These are phyloP conservation scores for Plasmodium coatneyi DNA, from an alignment of 169 alveolate genomes.

Conservation along the genomic window DNA sequence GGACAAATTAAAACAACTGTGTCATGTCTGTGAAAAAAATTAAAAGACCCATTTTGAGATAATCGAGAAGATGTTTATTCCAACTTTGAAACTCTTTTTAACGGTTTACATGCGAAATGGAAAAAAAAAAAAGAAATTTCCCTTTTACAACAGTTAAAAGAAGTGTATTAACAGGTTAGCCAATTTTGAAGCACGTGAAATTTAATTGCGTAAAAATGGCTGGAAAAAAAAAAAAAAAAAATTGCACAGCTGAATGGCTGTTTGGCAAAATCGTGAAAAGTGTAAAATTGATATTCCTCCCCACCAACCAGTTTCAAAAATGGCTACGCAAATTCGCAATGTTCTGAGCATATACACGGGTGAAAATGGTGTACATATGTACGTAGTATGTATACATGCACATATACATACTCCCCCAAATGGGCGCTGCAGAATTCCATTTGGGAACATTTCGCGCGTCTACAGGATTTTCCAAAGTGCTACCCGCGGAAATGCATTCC, in stretches of 20 bases:
- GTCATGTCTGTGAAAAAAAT: background rate
- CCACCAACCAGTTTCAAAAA: background rate
- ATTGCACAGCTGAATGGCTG: background rate
- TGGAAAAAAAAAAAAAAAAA: conserved; percentile 19
- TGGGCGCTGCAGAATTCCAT: background rate
- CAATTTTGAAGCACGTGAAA: background rate
- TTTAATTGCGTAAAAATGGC: background rate
- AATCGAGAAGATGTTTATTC: background rate
- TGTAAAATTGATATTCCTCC: background rate
- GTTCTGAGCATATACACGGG: background rate
- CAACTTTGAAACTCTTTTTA: background rate
- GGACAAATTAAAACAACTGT: background rate
- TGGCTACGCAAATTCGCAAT: background rate
- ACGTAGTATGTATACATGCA: background rate
- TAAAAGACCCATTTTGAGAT: background rate
- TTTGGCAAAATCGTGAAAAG: background rate
- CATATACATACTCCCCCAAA: background rate
- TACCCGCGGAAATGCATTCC: background rate
- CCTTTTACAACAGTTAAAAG: conserved; percentile 5
- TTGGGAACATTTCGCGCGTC: background rate
- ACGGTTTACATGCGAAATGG: background rate
- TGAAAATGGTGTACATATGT: background rate
- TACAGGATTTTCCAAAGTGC: background rate
- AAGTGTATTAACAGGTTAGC: conserved; percentile 12
- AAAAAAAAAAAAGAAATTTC: background rate